Evolutionary conservation across 148 eudicot genomes (phyloP).

Genomic region (Drosera capensis): DNA sequence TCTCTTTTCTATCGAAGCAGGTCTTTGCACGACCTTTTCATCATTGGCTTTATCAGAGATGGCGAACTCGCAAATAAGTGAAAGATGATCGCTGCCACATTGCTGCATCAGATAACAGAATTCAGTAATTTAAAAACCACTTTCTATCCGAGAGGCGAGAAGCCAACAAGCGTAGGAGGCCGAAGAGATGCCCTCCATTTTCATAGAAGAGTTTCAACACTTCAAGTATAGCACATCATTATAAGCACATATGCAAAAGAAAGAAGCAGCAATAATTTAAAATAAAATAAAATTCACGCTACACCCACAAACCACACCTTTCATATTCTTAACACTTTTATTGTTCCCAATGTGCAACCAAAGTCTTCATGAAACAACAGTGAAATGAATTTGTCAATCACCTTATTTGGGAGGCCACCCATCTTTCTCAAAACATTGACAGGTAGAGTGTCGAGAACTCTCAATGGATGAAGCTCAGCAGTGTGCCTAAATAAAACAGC

Average conservation of each 20-base stretch:
- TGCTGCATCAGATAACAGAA: slow-evolving; percentile 19
- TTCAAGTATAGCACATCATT: too few species aligned
- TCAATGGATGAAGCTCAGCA: slow-evolving; percentile 42
- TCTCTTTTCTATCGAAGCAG: too few species aligned
- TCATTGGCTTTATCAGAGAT: slow-evolving; percentile 8
- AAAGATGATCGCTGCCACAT: slow-evolving; percentile 68
- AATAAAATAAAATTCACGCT: not conserved
- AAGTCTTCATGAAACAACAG: not conserved
- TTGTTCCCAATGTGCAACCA: not conserved
- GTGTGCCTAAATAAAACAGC: slow-evolving; percentile 35
- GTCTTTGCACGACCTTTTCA: too few species aligned
- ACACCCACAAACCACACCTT: not conserved
- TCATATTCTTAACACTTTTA: not conserved
- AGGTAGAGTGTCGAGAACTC: slow-evolving; percentile 62
- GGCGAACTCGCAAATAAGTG: slow-evolving; percentile 59
- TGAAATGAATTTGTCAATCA: slow-evolving; percentile 4
- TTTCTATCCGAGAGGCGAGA: not conserved
- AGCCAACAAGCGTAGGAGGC: too few species aligned
- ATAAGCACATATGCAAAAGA: too few species aligned
- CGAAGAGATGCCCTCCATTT: too few species aligned
- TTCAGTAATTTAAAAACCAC: not conserved
- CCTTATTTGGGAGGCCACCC: slow-evolving; percentile 68
- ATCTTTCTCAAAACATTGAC: slow-evolving; percentile 19
- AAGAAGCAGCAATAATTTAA: too few species aligned
- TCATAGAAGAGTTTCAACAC: too few species aligned